Evolutionary conservation across 257 asterid species (phyloP).

Genomic region (Gentiana macrophylla): DNA sequence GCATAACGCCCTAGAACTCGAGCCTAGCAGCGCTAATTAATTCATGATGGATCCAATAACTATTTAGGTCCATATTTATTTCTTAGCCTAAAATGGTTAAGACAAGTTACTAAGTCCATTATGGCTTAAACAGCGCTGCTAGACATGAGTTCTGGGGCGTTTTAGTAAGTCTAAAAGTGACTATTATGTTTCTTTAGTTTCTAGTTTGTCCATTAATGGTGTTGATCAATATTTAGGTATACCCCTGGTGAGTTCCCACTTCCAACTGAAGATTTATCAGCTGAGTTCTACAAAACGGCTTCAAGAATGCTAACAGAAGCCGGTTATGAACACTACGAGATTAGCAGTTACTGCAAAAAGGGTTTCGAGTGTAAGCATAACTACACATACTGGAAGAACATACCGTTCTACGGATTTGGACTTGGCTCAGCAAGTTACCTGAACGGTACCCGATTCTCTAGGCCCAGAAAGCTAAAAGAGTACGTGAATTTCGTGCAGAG

Average conservation of each 20-base stretch:
- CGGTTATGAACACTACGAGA: slow-evolving; percentile 84
- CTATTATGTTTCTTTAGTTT: no score
- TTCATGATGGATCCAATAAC: no score
- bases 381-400: slow-evolving; percentile 72
- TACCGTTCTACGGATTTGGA: slow-evolving; percentile 73
- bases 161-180: no score
- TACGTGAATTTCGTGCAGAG: slow-evolving; percentile 50
- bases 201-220: slow-evolving; percentile 2
- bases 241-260: slow-evolving; percentile 82
- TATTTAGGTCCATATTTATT: not conserved
- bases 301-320: slow-evolving; percentile 56
- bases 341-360: slow-evolving; percentile 77
- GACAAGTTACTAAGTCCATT: no score
- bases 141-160: no score
- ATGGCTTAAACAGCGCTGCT: no score
- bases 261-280: slow-evolving; percentile 78
- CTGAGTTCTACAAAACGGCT: slow-evolving; percentile 75
- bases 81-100: not conserved
- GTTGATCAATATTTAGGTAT: slow-evolving; percentile 42
- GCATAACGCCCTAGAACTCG: not conserved
- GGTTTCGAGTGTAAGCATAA: slow-evolving; percentile 88
- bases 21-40: not conserved
- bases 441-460: slow-evolving; percentile 59
- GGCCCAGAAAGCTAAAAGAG: slow-evolving; percentile 79
- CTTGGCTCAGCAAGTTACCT: slow-evolving; percentile 82